Base-by-base conservation (phyloP, 805 yeast genomes). In the Yueomyces sp. region DNA sequence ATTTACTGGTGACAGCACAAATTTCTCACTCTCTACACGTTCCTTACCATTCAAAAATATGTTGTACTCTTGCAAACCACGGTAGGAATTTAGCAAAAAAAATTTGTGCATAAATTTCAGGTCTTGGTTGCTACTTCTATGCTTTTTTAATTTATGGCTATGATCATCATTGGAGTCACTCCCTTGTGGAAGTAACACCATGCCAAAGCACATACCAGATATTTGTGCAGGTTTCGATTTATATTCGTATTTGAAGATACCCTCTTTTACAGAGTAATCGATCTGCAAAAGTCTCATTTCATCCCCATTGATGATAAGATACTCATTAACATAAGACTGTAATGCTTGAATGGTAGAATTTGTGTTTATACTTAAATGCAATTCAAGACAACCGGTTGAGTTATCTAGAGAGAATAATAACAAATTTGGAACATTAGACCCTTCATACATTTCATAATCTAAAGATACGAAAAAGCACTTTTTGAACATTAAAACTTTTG, bases 381-480 rank as follows among this genome's bases (percentile, higher is more conserved):
- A 53, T 36, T 62, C 62, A 5, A 65, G 44, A 6, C 45, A 40
- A 2, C 67, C 69, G 26, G 45, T 46, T 11, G 46, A 47, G 32
- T 64, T 66, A 53, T 66, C 70, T 26, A 66, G 46, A 0, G 66
- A 52, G 40, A 65, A 63, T 5, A 66, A 45, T 48, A 61, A 45
- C 9, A 66, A 40, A 30, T 67, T 62, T 5, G 62, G 49, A 4
- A 50, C 42, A 4, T 40, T 41, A 2, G 57, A 57, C 26, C 60
- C 63, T 41, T 64, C 65, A 5, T 59, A 51, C 8, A 47, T 43
- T 41, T 64, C 64, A 42, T 56, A 57, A 32, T 56, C 48, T 41
- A 67, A 58, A 5, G 69, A 57, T 1, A 64, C 60, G 3, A 63
- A 46, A 48, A 65, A 63, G 44, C 69, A 65, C 43, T 60, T 64